Evolutionary conservation across 495 filamentous ascomycete genomes (phyloP).

Genomic region (Daldinia decipiens): DNA sequence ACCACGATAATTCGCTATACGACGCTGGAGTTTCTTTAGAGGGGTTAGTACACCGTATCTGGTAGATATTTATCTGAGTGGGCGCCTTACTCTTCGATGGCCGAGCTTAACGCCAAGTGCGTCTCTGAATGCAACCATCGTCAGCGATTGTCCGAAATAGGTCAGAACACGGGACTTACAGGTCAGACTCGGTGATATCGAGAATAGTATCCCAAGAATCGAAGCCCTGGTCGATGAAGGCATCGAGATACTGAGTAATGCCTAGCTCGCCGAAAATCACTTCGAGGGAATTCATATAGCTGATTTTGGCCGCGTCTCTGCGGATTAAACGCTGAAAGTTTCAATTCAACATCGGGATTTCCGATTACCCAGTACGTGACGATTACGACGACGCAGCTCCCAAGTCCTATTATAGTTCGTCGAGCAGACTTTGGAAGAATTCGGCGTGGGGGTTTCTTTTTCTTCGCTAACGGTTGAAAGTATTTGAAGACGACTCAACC

Average conservation of each 20-base stretch:
- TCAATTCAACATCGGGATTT: slow-evolving; percentile 40
- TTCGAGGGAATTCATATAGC: slow-evolving; percentile 59
- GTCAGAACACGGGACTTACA: slow-evolving; percentile 60
- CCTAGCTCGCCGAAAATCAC: slow-evolving; percentile 74
- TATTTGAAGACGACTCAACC: slow-evolving; percentile 2
- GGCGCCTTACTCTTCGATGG: slow-evolving; percentile 72
- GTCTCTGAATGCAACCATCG: slow-evolving; percentile 59
- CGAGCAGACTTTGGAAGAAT: background rate
- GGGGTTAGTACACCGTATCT: slow-evolving; percentile 27
- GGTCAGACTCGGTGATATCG: slow-evolving; percentile 82
- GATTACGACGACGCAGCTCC: slow-evolving; percentile 21
- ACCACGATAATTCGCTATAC: slow-evolving; percentile 67
- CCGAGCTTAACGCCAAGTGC: slow-evolving; percentile 77
- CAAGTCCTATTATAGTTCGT: slow-evolving; percentile 12
- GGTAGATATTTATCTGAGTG: background rate
- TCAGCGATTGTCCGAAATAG: slow-evolving; percentile 25
- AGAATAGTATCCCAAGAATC: slow-evolving; percentile 83
- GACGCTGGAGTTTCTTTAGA: slow-evolving; percentile 61
- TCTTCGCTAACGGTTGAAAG: slow-evolving; percentile 6
- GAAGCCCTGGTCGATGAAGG: slow-evolving; percentile 78
- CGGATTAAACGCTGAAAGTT: slow-evolving; percentile 30
- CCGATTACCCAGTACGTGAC: slow-evolving; percentile 13
- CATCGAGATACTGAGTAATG: slow-evolving; percentile 74
- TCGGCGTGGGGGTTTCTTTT: slow-evolving; percentile 19
- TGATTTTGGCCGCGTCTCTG: slow-evolving; percentile 44